Percentiles rank a stretch among this genome's conserved stretches.
Conservation (phyloP, 2,329 filamentous ascomycete genomes). For the Arthrobotrys megalospora region DNA sequence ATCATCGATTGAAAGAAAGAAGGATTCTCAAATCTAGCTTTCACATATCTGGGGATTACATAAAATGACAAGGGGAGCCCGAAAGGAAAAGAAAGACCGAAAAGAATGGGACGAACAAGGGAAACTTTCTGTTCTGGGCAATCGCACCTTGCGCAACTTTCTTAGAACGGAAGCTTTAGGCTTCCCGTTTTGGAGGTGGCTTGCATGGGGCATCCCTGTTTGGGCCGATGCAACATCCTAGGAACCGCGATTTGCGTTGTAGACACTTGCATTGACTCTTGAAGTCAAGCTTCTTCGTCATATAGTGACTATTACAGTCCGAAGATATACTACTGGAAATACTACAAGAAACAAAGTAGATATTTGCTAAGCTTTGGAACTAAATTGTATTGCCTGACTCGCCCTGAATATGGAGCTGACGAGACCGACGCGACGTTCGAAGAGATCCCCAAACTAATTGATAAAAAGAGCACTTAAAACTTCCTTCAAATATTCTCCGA, state of each 20-base stretch:
- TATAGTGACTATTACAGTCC: no score
- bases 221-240: constrained; percentile 6
- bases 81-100: neutral
- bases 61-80: neutral
- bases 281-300: no score
- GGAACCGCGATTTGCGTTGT: neutral
- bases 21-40: neutral
- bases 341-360: no score
- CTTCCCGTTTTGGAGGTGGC: neutral
- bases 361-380: no score
- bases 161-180: neutral
- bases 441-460: no score
- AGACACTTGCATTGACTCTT: neutral
- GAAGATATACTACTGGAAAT: no score
- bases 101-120: neutral
- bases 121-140: constrained; percentile 9
- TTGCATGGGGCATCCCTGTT: constrained; percentile 12
- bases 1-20: constrained; percentile 3
- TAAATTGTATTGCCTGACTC: no score
- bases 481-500: no score
- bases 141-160: neutral
- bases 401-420: no score
- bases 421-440: no score
- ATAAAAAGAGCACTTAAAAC: no score
- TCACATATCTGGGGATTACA: neutral